A percentile compares a stretch with the other conserved stretches of the same genome.
These are phyloP conservation scores for Flagelloscypha sp. DNA, from an alignment of 768 basidiomycete genomes.

Conservation along the genomic window DNA sequence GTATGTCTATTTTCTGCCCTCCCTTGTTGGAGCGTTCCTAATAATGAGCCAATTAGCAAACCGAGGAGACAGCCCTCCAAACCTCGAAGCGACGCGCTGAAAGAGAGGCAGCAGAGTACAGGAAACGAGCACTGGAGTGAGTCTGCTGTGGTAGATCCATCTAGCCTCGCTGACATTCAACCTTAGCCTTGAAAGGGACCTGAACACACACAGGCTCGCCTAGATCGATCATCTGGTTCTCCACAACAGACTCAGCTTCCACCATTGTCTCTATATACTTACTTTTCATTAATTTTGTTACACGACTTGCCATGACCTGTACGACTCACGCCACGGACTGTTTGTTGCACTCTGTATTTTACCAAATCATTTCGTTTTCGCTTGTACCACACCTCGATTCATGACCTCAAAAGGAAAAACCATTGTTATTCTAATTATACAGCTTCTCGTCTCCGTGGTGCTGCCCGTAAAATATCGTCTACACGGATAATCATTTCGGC, in stretches of 20 bases:
- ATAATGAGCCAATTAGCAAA: slow-evolving; percentile 42
- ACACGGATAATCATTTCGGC: slow-evolving; percentile 98
- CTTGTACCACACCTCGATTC: slow-evolving; percentile 1
- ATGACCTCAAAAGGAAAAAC: slow-evolving; percentile 1
- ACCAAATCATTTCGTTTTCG: too few species aligned
- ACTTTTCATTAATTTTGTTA: too few species aligned
- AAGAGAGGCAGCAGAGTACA: slow-evolving; percentile 66
- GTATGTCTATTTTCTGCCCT: slow-evolving; percentile 30
- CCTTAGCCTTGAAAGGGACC: neutral
- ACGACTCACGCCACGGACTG: too few species aligned
- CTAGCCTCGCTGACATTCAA: neutral
- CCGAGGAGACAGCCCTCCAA: slow-evolving; percentile 56
- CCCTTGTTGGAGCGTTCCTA: neutral
- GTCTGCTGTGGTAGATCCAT: too few species aligned
- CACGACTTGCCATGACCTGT: too few species aligned
- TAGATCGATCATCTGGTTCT: too few species aligned
- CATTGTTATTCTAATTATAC: slow-evolving; percentile 33
- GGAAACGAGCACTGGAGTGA: slow-evolving; percentile 61
- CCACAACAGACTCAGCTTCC: too few species aligned
- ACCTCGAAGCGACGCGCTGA: slow-evolving; percentile 70
- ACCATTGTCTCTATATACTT: too few species aligned
- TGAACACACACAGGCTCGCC: too few species aligned
- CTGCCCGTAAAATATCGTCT: slow-evolving; percentile 82
- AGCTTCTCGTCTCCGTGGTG: slow-evolving; percentile 81
- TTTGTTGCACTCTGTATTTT: too few species aligned